A percentile compares a stretch with the other conserved stretches of the same genome.
phyloP scores from a whole-genome alignment of 176 grass and related monocot genomes.

The Olyra latifolia region DNA sequence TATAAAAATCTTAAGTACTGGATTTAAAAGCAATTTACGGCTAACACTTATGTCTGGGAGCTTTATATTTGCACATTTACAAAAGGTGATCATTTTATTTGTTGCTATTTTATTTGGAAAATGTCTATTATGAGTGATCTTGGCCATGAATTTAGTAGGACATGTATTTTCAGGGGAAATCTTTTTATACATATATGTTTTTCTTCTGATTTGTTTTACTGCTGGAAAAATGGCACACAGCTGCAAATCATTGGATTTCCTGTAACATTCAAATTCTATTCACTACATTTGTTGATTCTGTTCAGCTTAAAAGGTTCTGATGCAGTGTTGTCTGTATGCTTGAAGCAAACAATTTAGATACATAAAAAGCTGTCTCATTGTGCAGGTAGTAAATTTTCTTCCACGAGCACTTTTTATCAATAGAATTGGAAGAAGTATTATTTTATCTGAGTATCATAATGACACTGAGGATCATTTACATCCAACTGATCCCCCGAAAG shows the following conservation, averaged over 20 bases:
- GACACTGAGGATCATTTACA: constrained; percentile 59
- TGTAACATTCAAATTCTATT: not conserved
- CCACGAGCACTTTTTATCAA: constrained; percentile 85
- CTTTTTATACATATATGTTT: too few relatives aligned
- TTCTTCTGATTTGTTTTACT: not conserved
- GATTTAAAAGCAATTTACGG: not conserved
- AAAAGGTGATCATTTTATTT: not conserved
- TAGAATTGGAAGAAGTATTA: constrained; percentile 59
- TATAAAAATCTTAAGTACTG: not conserved
- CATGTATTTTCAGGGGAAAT: not conserved
- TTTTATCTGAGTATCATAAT: constrained; percentile 76
- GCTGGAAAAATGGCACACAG: too few relatives aligned
- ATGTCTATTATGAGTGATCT: not conserved
- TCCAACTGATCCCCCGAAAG: constrained; percentile 73
- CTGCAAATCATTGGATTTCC: not conserved
- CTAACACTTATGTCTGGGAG: not conserved
- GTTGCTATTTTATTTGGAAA: not conserved
- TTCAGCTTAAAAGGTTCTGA: not conserved
- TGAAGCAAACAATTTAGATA: constrained; percentile 22
- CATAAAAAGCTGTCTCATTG: constrained; percentile 20
- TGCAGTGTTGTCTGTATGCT: not conserved
- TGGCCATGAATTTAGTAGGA: not conserved
- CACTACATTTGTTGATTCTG: constrained; percentile 7
- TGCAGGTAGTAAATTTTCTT: constrained; percentile 82
- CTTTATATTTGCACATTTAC: not conserved